Conservation (phyloP, 2,329 filamentous ascomycete genomes). For the Clarireedia monteithiana region DNA sequence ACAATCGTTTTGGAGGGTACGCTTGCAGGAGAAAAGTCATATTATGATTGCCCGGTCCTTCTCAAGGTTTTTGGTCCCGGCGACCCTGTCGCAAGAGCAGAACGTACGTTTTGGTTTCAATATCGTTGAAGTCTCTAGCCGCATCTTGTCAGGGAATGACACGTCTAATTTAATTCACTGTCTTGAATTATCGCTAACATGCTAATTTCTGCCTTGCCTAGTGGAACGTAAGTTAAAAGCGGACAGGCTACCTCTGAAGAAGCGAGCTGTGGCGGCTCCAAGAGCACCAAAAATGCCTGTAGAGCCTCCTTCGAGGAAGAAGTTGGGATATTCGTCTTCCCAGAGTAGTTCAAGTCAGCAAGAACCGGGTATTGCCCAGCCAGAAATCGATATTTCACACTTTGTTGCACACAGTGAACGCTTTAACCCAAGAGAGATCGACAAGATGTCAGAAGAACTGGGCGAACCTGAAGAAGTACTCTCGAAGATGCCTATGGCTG, state of each 20-base stretch:
- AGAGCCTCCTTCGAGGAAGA: slow-evolving; percentile 37
- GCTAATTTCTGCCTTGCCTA: not conserved
- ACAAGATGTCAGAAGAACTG: slow-evolving; percentile 58
- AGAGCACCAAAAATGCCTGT: slow-evolving; percentile 47
- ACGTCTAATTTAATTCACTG: not conserved
- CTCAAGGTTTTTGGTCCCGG: slow-evolving; percentile 63
- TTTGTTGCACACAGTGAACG: slow-evolving; percentile 59
- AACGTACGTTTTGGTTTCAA: slow-evolving; percentile 17
- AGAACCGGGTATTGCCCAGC: slow-evolving; percentile 10
- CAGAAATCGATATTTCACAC: slow-evolving; percentile 35
- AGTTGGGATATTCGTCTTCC: slow-evolving; percentile 19
- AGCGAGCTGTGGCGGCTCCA: slow-evolving; percentile 30
- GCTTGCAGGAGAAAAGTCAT: slow-evolving; percentile 57
- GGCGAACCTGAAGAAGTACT: slow-evolving; percentile 52
- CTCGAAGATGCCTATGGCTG: slow-evolving; percentile 61
- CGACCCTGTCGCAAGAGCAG: slow-evolving; percentile 41
- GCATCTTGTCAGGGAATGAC: no score
- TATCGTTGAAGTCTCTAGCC: not conserved
- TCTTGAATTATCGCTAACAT: not conserved
- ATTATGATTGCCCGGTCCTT: slow-evolving; percentile 65
- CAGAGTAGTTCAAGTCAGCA: slow-evolving; percentile 14
- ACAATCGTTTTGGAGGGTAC: slow-evolving; percentile 60
- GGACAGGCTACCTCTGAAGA: slow-evolving; percentile 50
- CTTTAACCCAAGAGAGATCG: slow-evolving; percentile 59
- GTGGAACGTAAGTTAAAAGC: slow-evolving; percentile 55